Evolutionary conservation across 352 stramenopile genomes (phyloP).

Genomic region (Globisporangium canariense): DNA sequence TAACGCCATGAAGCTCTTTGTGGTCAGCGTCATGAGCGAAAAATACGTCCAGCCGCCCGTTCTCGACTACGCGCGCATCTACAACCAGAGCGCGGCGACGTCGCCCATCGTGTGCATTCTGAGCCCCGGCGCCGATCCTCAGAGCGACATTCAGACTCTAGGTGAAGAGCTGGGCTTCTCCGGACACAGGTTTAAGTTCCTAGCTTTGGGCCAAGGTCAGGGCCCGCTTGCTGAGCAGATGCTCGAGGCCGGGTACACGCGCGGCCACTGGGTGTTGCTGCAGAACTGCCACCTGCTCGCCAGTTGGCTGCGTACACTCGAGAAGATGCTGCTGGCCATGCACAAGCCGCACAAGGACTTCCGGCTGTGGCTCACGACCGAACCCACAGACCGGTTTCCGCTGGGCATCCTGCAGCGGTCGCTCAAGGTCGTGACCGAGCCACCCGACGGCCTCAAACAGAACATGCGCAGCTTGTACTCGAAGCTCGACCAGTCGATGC

Average conservation of each 20-base stretch:
- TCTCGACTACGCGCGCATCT: constrained; percentile 93
- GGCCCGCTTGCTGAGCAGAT: constrained; percentile 92
- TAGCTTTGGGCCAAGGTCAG: constrained; percentile 94
- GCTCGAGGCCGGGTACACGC: constrained; percentile 86
- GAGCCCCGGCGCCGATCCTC: constrained; percentile 91
- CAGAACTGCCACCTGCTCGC: constrained; percentile 96
- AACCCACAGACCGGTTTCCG: constrained; percentile 94
- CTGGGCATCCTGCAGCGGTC: constrained; percentile 93
- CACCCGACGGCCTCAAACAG: constrained; percentile 94
- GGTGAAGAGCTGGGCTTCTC: constrained; percentile 91
- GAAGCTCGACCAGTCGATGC: constrained; percentile 87
- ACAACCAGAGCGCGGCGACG: constrained; percentile 79
- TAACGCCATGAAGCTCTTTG: constrained; percentile 95
- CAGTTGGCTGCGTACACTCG: constrained; percentile 91
- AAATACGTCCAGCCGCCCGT: constrained; percentile 95
- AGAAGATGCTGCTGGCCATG: constrained; percentile 92
- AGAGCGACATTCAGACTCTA: constrained; percentile 92
- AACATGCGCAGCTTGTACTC: constrained; percentile 94
- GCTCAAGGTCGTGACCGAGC: constrained; percentile 96
- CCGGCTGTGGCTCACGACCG: constrained; percentile 94
- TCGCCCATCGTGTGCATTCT: constrained; percentile 95
- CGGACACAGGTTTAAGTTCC: constrained; percentile 90
- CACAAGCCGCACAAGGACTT: constrained; percentile 94
- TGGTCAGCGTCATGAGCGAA: constrained; percentile 89
- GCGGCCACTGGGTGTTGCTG: constrained; percentile 90